Base-by-base conservation (phyloP, 345 rosid species). In the Populus ilicifolia region DNA sequence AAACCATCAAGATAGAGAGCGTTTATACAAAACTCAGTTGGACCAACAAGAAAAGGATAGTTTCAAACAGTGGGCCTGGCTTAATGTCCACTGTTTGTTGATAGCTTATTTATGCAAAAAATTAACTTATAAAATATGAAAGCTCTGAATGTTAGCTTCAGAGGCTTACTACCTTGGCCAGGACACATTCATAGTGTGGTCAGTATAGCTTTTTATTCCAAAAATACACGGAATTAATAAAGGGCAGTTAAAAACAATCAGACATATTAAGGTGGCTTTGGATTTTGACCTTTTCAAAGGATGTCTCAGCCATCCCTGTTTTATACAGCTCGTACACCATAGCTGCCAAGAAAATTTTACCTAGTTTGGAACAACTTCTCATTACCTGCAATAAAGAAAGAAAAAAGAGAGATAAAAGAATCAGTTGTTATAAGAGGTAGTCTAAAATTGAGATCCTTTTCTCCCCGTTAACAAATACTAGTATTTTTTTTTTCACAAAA, bases 291-390 rank as follows among this genome's bases (percentile, higher is more conserved):
- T 94, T 89, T 67, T 95, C 99, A 76, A 95, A 93, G 18, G 87
- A 88, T 48, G 96, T 93, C 84, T 92, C 98, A 10, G 90, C 87
- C 94, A 93, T 91, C 79, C 99, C 98, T 44, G 98, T 93, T 86
- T 90, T 93, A 74, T 95, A 95, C 59, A 93, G 98, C 84, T 95
- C 99, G 12, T 89, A 88, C 43, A 93, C 97, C 98, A 95, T 92
- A 67, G 98, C 98, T 2, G 94, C 87, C 87, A 95, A 88, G 86
- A 90, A 93, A 30, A 95, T 92, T 86, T 93, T 95, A 81, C 93
- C 83, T 12, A 91, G 81, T 72, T 83, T 92, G 5, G 98, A 87
- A 66, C 89, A 80, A 73, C 83, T 87, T 86, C 85, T 93, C 93
- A 95, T 93, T 29, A 95, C 87, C 96, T 91, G 87, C 77, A 78